phyloP scores from a whole-genome alignment of 768 basidiomycete genomes.

The Phlebiopsis flavidoalba region DNA sequence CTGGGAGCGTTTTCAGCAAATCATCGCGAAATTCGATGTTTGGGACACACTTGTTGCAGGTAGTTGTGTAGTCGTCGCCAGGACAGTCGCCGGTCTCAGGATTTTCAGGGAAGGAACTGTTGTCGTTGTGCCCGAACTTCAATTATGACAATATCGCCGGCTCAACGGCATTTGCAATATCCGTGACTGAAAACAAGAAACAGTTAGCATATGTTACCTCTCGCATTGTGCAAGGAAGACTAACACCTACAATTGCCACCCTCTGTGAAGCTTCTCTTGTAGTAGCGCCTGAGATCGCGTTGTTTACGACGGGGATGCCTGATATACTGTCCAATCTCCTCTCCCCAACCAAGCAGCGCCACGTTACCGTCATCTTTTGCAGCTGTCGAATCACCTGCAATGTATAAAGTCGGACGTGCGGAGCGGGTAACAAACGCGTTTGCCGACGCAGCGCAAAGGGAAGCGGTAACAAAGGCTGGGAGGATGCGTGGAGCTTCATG shows the following conservation, averaged over 20 bases:
- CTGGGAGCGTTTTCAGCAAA: conserved; percentile 6
- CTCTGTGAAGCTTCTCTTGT: conserved; percentile 43
- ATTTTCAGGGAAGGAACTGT: conserved; percentile 4
- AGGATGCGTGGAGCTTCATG: not conserved
- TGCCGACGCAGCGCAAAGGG: not conserved
- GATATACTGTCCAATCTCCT: conserved; percentile 36
- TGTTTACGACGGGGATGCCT: conserved; percentile 39
- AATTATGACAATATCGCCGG: conserved; percentile 30
- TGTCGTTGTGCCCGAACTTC: conserved; percentile 48
- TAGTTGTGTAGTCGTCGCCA: conserved; percentile 4
- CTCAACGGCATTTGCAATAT: conserved; percentile 31
- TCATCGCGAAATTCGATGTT: too few species aligned
- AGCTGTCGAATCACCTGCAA: conserved; percentile 23
- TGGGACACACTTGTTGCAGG: conserved; percentile 7
- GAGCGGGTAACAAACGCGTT: not conserved
- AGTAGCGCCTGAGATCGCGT: conserved; percentile 40
- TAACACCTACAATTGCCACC: conserved; percentile 33
- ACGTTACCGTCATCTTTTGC: conserved; percentile 15
- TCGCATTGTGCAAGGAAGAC: not conserved
- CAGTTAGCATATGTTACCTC: too few species aligned
- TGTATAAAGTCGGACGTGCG: conserved; percentile 7
- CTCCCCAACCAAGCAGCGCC: conserved; percentile 30
- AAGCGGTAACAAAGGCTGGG: not conserved
- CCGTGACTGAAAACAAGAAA: conserved; percentile 22
- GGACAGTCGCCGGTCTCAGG: not conserved